Evolutionary conservation across 305 asterid species (phyloP), one percentile per base, ranked within the genome.

Genomic region (Fraxinus nigra): DNA sequence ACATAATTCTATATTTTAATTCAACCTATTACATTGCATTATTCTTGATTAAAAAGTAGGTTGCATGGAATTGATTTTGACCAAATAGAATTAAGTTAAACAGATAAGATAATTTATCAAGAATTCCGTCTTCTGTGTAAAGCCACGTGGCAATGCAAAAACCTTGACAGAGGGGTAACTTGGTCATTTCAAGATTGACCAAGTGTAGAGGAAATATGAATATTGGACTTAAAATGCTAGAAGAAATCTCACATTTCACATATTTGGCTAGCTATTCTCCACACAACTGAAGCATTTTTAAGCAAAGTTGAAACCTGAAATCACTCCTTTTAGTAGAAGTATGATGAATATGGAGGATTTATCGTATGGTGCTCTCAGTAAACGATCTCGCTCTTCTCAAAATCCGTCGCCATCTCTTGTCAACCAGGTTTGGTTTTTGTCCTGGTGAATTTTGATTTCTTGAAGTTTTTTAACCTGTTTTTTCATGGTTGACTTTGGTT

Each of bases 341-440:
- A 24, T 9, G 37, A 67, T 28, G 35, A 51, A 76, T 35, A 34
- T 89, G 30, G 89, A 87, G 72, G 93, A 86, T 86, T 90, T 83
- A 70, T 30, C 84, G 87, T 84, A 90, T 40, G 91, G 81, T 43
- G 86, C 89, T 78, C 85, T 90, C 32, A 3, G 87, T 9, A 90
- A 90, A 77, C 92, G 93, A 51, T 79, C 87, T 63, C 88, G 90
- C 78, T 69, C 72, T 30, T 67, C 8, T 3, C 18, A 10, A 13
- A 10, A 26, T 24, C 8, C 20, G 79, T 73, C 37, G 74, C 85
- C 43, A 74, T 67, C 86, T 79, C 79, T 84, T 79, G 74, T 30
- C 51, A 72, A 67, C 84, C 92, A 84, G 93, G 93, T 90, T 38
- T 54, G 9, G n/a, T 20, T 35, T 61, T 59, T 26, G 20, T 75